Evolutionary conservation across 805 yeast species (phyloP).

Genomic region (Barnettozyma sucrosica): DNA sequence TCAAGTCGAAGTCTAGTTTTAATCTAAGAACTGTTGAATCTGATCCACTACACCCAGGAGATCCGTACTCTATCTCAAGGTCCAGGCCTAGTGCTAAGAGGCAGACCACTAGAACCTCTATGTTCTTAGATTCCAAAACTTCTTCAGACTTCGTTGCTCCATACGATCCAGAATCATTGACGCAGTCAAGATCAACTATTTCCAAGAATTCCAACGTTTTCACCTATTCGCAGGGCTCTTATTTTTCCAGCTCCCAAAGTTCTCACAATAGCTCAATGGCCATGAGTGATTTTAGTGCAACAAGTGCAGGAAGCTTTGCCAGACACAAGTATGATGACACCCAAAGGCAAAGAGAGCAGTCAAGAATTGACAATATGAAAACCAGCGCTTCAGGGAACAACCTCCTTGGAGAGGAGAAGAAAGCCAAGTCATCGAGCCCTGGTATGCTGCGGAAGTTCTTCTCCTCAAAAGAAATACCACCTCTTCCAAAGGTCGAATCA

Average conservation of each 20-base stretch:
- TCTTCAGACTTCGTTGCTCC: conserved; percentile 24
- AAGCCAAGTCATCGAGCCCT: conserved; percentile 17
- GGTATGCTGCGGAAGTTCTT: conserved; percentile 30
- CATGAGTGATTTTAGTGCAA: conserved; percentile 71
- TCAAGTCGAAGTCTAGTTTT: conserved; percentile 20
- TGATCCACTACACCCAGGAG: conserved; percentile 9
- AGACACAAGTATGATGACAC: conserved; percentile 57
- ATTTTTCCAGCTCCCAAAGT: conserved; percentile 43
- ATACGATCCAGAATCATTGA: conserved; percentile 28
- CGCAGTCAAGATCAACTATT: conserved; percentile 24
- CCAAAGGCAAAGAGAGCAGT: conserved; percentile 12
- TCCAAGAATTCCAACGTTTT: conserved; percentile 24
- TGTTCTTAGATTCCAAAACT: background rate
- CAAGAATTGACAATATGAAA: conserved; percentile 10
- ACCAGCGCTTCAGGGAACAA: conserved; percentile 25
- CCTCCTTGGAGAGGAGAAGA: conserved; percentile 22
- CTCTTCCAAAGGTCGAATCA: conserved; percentile 22
- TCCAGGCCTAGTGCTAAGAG: background rate
- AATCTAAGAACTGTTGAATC: conserved; percentile 11
- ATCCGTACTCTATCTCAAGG: conserved; percentile 11
- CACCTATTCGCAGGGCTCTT: conserved; percentile 37
- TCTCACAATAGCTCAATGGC: conserved; percentile 37
- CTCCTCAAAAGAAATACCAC: conserved; percentile 25
- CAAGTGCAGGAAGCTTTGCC: conserved; percentile 81
- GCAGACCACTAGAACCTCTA: background rate